A percentile compares a stretch with the other conserved stretches of the same genome.
These are phyloP conservation scores for Capronia americana DNA, from an alignment of 2,329 filamentous ascomycete species.

Conservation along the genomic window DNA sequence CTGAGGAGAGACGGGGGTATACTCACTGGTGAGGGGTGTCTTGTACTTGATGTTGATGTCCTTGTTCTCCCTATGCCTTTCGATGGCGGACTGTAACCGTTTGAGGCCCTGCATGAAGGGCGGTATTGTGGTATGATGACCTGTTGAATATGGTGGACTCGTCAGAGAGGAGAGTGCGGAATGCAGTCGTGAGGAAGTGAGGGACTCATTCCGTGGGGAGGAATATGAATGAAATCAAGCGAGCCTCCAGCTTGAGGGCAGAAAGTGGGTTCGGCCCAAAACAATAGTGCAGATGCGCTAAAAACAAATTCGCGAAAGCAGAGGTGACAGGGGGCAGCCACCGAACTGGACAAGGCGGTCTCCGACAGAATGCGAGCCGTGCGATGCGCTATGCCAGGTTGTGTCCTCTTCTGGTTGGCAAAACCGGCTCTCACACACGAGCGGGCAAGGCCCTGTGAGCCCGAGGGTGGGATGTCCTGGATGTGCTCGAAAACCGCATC, in stretches of 20 bases:
- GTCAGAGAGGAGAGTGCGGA: conserved; percentile 39
- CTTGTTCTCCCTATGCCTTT: conserved; percentile 40
- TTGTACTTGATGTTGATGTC: conserved; percentile 42
- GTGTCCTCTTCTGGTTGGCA: conserved; percentile 3
- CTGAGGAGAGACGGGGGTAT: conserved; percentile 10
- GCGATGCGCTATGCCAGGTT: background rate
- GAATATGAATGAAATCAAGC: conserved; percentile 32
- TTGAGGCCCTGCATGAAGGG: conserved; percentile 41
- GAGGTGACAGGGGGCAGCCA: background rate
- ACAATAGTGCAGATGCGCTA: conserved; percentile 21
- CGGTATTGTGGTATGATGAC: conserved; percentile 29
- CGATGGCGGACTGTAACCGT: conserved; percentile 39
- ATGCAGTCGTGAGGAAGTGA: conserved; percentile 31
- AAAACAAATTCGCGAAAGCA: conserved; percentile 4
- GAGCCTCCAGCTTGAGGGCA: conserved; percentile 12
- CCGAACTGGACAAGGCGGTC: conserved; percentile 19
- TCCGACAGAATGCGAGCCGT: conserved; percentile 22
- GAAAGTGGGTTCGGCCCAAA: conserved; percentile 12
- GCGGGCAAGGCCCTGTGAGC: conserved; percentile 7
- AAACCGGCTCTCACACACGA: conserved; percentile 9
- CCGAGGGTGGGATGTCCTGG: conserved; percentile 16
- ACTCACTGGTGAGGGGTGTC: conserved; percentile 40
- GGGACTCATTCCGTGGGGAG: conserved; percentile 37
- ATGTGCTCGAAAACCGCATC: conserved; percentile 13
- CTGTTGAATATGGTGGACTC: conserved; percentile 25